phyloP scores from a whole-genome alignment of 345 rosid species.

The Eutrema heterophyllum region DNA sequence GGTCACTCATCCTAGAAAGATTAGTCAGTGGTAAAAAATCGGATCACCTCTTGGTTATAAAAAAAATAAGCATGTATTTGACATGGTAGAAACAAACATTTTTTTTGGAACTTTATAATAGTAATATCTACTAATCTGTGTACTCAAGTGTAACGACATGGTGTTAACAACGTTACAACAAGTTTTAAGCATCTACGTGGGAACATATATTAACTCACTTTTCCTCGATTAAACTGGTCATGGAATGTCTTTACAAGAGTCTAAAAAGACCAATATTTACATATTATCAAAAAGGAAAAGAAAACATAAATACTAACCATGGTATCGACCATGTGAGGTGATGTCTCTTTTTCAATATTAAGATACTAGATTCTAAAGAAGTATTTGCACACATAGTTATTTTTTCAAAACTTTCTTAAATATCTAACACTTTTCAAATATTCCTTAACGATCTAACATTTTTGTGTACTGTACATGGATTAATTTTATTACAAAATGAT shows the following conservation, averaged over 20 bases:
- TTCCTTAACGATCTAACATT: too few relatives aligned
- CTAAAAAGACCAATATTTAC: background rate
- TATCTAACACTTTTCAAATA: too few relatives aligned
- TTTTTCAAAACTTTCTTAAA: too few relatives aligned
- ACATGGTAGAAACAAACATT: background rate
- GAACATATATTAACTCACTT: conserved; percentile 7
- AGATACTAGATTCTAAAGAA: too few relatives aligned
- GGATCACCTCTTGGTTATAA: too few relatives aligned
- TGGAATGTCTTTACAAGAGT: conserved; percentile 14
- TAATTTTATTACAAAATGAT: too few relatives aligned
- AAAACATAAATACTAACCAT: background rate
- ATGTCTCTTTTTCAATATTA: background rate
- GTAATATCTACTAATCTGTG: background rate
- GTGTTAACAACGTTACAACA: conserved; percentile 23
- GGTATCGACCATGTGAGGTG: conserved; percentile 3
- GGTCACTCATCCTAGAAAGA: too few relatives aligned
- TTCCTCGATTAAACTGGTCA: conserved; percentile 13
- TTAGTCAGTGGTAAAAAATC: too few relatives aligned
- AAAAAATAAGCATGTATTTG: background rate
- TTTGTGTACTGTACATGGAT: too few relatives aligned
- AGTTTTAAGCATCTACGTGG: conserved; percentile 6
- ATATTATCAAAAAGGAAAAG: background rate
- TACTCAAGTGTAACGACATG: conserved; percentile 11
- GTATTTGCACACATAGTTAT: too few relatives aligned
- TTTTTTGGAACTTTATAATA: background rate